Base-by-base conservation (phyloP, 371 early-diverging fungal species). In the Nosema muscidifuracis region DNA sequence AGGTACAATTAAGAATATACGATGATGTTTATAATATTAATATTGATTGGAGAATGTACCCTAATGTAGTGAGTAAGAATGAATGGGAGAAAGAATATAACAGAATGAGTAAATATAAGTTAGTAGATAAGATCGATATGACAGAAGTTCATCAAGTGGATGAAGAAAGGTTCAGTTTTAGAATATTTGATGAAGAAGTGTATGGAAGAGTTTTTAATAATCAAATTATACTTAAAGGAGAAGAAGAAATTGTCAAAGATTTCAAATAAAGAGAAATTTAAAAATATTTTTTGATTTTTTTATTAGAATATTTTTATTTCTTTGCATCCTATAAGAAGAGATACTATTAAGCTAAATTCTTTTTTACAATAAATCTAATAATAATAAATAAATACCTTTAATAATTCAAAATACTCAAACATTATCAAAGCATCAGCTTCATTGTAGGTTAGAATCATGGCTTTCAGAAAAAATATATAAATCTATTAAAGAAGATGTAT, bases 181-280 rank as follows among this genome's bases (percentile, higher is more conserved):
- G 30, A 33, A 34, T 70, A 6, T 40, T 38, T 61, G 70, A 53
- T 13, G 24, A 60, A n/a, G 34, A 24, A 10, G 43, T 42, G 4
- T 58, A 70, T 15, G 62, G 43, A 26, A 60, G 36, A 47, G 36
- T 47, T 18, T 43, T 26, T 20, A 36, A 43, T 33, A 20, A 31
- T 16, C 70, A 61, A 24, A 24, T 61, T 15, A 50, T 61, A 6
- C 31, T 58, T 24, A 70, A 61, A 28, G 31, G 61, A 13, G 2
- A 42, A 4, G 56, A 50, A 22, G 24, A 30, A 16, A 36, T 61
- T 33, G 33, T 70, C 1, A 31, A 51, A 30, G 38, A 47, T 42
- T n/a, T n/a, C n/a, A n/a, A n/a, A n/a, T n/a, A n/a, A n/a, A n/a
- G n/a, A n/a, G n/a, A n/a, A n/a, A n/a, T n/a, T n/a, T n/a, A n/a